A percentile compares a stretch with the other conserved stretches of the same genome.
These are phyloP conservation scores for Gloeostereum incarnatum DNA, from an alignment of 768 basidiomycete species.

Conservation along the genomic window DNA sequence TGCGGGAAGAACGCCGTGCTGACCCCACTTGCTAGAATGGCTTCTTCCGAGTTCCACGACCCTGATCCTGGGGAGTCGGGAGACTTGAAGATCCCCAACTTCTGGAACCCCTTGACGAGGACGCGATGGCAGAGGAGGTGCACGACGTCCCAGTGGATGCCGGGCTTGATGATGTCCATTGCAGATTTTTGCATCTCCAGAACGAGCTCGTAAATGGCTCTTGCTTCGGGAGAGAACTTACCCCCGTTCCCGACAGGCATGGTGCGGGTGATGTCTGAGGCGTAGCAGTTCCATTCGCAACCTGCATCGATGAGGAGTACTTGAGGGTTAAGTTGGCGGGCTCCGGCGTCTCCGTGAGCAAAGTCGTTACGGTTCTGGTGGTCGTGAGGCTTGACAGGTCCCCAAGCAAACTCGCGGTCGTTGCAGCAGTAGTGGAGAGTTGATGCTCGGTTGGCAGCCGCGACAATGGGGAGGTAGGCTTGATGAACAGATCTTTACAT, in stretches of 20 bases:
- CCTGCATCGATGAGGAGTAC: slow-evolving; percentile 92
- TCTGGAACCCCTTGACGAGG: slow-evolving; percentile 75
- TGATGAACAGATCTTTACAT: slow-evolving; percentile 68
- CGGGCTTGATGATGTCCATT: slow-evolving; percentile 60
- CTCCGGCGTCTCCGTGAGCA: slow-evolving; percentile 26
- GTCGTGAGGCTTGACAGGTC: slow-evolving; percentile 51
- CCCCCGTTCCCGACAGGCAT: slow-evolving; percentile 95
- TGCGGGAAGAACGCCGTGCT: slow-evolving; percentile 91
- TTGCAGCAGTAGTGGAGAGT: slow-evolving; percentile 96
- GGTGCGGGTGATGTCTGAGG: slow-evolving; percentile 60
- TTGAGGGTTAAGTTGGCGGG: slow-evolving; percentile 50
- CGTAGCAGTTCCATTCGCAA: slow-evolving; percentile 66
- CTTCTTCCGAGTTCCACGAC: slow-evolving; percentile 52
- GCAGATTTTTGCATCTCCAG: slow-evolving; percentile 80
- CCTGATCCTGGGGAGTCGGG: slow-evolving; percentile 37
- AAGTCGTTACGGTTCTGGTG: slow-evolving; percentile 43
- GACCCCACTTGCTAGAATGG: slow-evolving; percentile 68
- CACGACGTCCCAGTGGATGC: slow-evolving; percentile 84
- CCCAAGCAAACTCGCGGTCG: slow-evolving; percentile 80
- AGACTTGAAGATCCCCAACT: slow-evolving; percentile 76
- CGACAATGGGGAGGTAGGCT: slow-evolving; percentile 91
- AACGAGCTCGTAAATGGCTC: slow-evolving; percentile 80
- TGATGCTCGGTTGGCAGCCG: slow-evolving; percentile 76
- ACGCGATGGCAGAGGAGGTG: slow-evolving; percentile 78
- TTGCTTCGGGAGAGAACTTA: slow-evolving; percentile 74